These are phyloP conservation scores for Pyricularia grisea DNA, from an alignment of 2,329 filamentous ascomycete species.

Conservation along the genomic window DNA sequence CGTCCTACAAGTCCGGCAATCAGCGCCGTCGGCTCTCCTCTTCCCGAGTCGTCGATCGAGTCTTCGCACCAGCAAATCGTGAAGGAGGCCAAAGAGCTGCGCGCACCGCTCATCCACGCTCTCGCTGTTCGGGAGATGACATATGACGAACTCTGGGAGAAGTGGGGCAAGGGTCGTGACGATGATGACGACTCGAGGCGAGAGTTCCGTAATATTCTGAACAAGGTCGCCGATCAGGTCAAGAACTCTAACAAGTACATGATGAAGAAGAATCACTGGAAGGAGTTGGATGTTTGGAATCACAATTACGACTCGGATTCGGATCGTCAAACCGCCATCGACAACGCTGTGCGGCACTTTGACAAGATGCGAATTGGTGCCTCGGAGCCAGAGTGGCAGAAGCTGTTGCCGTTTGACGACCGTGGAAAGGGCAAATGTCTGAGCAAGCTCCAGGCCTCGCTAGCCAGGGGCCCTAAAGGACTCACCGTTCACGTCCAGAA, in stretches of 20 bases:
- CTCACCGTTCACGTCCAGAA: conserved; percentile 34
- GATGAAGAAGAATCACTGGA: conserved; percentile 49
- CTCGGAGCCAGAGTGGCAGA: conserved; percentile 51
- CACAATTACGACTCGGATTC: conserved; percentile 45
- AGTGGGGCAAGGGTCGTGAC: conserved; percentile 25
- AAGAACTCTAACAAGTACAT: conserved; percentile 40
- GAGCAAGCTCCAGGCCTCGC: conserved; percentile 50
- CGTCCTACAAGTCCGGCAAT: conserved; percentile 47
- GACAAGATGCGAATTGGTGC: conserved; percentile 48
- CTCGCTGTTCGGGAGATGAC: conserved; percentile 44
- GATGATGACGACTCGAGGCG: conserved; percentile 30
- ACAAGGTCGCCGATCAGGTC: conserved; percentile 49
- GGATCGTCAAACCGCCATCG: conserved; percentile 49
- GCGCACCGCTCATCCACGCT: conserved; percentile 47
- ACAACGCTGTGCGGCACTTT: conserved; percentile 50
- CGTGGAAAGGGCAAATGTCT: conserved; percentile 50
- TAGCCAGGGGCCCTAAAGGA: conserved; percentile 37
- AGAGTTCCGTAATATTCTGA: conserved; percentile 44
- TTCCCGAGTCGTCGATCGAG: conserved; percentile 34
- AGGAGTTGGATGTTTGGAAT: conserved; percentile 55
- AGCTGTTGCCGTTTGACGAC: conserved; percentile 46
- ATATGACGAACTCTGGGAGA: conserved; percentile 36
- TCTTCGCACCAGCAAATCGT: conserved; percentile 44
- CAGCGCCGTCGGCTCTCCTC: conserved; percentile 43
- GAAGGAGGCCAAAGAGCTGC: conserved; percentile 32